Evolutionary conservation across 1,284 basidiomycete species (phyloP).

Genomic region (Fomitopsis schrenkii): DNA sequence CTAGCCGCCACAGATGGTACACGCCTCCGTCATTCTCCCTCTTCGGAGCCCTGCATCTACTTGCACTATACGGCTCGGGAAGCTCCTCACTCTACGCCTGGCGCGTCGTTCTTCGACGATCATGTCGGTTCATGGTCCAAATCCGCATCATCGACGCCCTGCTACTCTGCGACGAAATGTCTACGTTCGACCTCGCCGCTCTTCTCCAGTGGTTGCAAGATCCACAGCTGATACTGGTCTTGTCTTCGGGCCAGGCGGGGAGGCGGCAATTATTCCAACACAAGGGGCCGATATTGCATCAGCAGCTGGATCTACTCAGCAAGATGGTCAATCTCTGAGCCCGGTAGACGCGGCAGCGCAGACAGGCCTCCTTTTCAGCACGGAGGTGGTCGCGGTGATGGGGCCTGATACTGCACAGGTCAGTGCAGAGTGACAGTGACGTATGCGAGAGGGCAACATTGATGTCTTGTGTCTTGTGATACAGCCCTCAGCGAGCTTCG

Average conservation of each 20-base stretch:
- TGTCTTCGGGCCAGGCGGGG: conserved; percentile 10
- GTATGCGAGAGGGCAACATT: background rate
- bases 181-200: conserved; percentile 2
- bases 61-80: background rate
- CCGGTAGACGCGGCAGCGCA: background rate
- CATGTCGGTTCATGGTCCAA: background rate
- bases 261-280: conserved; percentile 8
- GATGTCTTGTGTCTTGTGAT: background rate
- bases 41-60: background rate
- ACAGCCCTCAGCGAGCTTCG: background rate
- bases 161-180: background rate
- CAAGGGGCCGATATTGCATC: background rate
- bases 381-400: background rate
- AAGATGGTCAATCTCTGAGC: background rate
- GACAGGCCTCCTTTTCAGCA: background rate
- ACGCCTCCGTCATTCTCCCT: background rate
- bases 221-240: conserved; percentile 2
- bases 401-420: background rate
- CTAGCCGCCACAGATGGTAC: background rate
- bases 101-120: conserved; percentile 1
- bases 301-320: background rate
- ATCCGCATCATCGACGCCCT: conserved; percentile 6
- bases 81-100: conserved; percentile 3
- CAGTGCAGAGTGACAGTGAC: background rate
- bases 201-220: background rate